Evolutionary conservation across 176 grass and related monocot species (phyloP).

Genomic region (Ampelocalamus luodianensis): DNA sequence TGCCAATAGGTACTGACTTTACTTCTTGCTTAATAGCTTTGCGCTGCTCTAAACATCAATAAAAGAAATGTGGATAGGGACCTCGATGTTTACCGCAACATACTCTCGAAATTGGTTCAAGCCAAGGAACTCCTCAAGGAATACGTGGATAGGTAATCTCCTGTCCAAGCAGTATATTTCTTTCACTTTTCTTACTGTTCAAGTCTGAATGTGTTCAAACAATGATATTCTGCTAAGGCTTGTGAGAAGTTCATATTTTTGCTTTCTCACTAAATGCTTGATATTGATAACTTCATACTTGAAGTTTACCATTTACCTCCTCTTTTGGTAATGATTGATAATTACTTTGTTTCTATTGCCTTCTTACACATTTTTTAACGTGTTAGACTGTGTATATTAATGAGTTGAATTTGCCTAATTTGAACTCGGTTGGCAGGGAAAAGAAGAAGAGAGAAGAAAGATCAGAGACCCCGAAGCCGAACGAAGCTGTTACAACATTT

Average conservation of each 20-base stretch:
- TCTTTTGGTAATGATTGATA: not conserved
- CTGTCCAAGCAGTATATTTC: slow-evolving; percentile 21
- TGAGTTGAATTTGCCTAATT: slow-evolving; percentile 5
- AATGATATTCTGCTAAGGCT: not conserved
- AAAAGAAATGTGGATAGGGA: slow-evolving; percentile 98
- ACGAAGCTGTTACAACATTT: slow-evolving; percentile 83
- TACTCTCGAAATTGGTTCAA: slow-evolving; percentile 95
- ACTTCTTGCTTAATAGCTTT: slow-evolving; percentile 70
- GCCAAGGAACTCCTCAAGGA: slow-evolving; percentile 99
- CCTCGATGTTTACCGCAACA: slow-evolving; percentile 95
- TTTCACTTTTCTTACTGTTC: slow-evolving; percentile 14
- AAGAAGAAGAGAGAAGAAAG: slow-evolving; percentile 99
- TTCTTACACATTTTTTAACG: not conserved
- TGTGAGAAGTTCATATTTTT: not conserved
- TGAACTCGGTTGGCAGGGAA: slow-evolving; percentile 63
- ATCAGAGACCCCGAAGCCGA: slow-evolving; percentile 63
- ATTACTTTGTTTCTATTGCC: slow-evolving; percentile 6
- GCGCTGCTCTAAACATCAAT: slow-evolving; percentile 76
- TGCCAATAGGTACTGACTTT: slow-evolving; percentile 33
- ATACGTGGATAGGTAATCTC: slow-evolving; percentile 81
- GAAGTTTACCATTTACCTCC: not conserved
- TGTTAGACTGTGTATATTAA: not conserved
- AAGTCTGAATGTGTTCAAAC: not conserved
- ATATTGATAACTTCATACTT: not conserved
- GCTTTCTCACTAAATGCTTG: not conserved